Evolutionary conservation across 208 protist genomes (phyloP).

Genomic region (Crithidia brevicula): DNA sequence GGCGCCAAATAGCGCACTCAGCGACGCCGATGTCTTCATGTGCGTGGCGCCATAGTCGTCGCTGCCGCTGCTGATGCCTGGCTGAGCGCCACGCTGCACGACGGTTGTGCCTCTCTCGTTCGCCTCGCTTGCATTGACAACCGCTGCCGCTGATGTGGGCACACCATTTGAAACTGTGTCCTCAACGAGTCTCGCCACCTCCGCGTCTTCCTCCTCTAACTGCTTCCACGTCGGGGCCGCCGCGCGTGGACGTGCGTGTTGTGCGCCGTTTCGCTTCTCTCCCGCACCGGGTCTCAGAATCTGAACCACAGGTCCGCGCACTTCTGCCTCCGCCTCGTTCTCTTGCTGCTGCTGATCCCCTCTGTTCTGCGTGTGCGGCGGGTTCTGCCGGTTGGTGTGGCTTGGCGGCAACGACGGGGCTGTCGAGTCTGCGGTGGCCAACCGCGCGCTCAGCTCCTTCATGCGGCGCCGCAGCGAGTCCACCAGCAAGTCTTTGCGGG

Average conservation of each 20-base stretch:
- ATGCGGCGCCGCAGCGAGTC: slow-evolving; percentile 60
- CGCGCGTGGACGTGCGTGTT: no score
- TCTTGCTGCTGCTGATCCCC: neutral
- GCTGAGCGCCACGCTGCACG: no score
- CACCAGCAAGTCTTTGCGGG: slow-evolving; percentile 90
- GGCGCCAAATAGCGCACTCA: slow-evolving; percentile 9
- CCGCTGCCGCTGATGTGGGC: no score
- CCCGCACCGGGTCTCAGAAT: neutral
- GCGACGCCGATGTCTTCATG: neutral
- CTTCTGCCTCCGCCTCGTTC: neutral
- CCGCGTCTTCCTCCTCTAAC: no score
- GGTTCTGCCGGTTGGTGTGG: slow-evolving; percentile 11
- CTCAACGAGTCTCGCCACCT: no score
- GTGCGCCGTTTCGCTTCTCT: no score
- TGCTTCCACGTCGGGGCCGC: neutral
- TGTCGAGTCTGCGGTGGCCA: slow-evolving; percentile 18
- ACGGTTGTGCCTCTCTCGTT: no score
- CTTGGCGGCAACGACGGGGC: slow-evolving; percentile 33
- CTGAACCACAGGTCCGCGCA: neutral
- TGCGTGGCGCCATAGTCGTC: neutral
- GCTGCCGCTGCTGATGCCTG: neutral
- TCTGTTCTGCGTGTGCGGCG: neutral
- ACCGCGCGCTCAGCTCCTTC: slow-evolving; percentile 45
- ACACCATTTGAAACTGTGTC: no score
- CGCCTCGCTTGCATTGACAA: no score